Evolutionary conservation across 176 grass and related monocot species (phyloP).

Genomic region (Eremochloa ophiuroides): DNA sequence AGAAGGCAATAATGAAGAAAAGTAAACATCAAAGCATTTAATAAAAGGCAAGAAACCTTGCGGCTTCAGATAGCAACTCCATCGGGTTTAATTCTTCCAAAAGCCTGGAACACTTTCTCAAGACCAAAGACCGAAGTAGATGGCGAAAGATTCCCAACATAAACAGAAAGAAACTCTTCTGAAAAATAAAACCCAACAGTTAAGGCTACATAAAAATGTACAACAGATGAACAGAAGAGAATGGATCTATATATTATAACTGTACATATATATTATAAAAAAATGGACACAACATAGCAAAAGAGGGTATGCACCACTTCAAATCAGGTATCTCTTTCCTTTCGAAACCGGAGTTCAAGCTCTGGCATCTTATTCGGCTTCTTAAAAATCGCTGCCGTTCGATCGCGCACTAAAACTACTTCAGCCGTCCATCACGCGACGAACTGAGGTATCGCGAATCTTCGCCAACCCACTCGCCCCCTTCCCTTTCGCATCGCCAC

Average conservation of each 20-base stretch:
- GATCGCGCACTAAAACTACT: no score
- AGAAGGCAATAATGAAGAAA: conserved; percentile 4
- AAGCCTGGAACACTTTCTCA: conserved; percentile 59
- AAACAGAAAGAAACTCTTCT: conserved; percentile 63
- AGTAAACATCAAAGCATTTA: neutral
- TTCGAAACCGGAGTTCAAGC: no score
- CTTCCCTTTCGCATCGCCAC: no score
- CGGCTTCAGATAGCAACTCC: conserved; percentile 74
- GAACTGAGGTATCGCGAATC: no score
- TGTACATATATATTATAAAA: neutral
- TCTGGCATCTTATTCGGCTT: no score
- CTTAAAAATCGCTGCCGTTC: no score
- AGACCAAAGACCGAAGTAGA: conserved; percentile 61
- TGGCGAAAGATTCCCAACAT: conserved; percentile 65
- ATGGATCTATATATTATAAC: neutral
- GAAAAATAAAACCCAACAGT: neutral
- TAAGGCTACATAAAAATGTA: neutral
- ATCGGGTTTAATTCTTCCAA: conserved; percentile 62
- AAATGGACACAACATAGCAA: neutral
- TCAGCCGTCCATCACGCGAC: no score
- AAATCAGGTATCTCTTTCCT: neutral
- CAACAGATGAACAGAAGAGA: neutral
- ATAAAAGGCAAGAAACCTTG: conserved; percentile 46
- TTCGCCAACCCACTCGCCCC: no score
- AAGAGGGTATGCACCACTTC: neutral